Percentiles rank a stretch among this genome's conserved stretches.
These are phyloP conservation scores for Xylariaceae sp. DNA, from an alignment of 2,329 filamentous ascomycete species.

Conservation along the genomic window DNA sequence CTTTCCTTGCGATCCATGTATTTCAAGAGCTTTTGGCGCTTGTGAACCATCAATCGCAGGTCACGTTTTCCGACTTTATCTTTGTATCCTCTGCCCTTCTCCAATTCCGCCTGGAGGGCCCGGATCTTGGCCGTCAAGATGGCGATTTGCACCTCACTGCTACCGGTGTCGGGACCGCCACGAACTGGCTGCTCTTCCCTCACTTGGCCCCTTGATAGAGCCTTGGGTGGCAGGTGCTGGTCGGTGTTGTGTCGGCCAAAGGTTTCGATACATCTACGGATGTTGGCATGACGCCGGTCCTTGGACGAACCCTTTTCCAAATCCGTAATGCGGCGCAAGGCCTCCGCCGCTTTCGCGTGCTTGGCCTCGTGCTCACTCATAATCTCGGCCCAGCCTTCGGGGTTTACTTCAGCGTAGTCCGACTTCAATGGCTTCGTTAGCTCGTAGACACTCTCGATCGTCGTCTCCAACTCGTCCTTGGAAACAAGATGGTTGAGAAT, in stretches of 20 bases:
- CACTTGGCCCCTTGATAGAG: conserved; percentile 41
- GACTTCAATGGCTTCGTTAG: conserved; percentile 55
- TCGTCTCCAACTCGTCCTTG: conserved; percentile 59
- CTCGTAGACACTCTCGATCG: conserved; percentile 61
- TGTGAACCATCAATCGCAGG: conserved; percentile 77
- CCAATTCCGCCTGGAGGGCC: conserved; percentile 66
- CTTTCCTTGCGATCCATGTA: conserved; percentile 88
- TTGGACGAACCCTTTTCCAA: conserved; percentile 72
- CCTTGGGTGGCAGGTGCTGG: conserved; percentile 56
- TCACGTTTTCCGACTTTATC: conserved; percentile 96
- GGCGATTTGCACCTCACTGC: conserved; percentile 94
- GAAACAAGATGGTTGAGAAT: conserved; percentile 74
- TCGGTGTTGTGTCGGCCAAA: conserved; percentile 94
- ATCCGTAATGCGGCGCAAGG: conserved; percentile 71
- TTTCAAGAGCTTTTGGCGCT: conserved; percentile 77
- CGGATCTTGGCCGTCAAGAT: conserved; percentile 94
- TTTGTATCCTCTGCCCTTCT: conserved; percentile 62
- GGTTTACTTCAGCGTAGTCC: conserved; percentile 37
- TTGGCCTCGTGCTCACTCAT: conserved; percentile 43
- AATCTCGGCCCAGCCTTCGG: conserved; percentile 32
- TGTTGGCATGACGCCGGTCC: conserved; percentile 76
- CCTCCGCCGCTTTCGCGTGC: conserved; percentile 66
- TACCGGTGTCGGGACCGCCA: conserved; percentile 88
- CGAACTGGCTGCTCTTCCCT: conserved; percentile 46
- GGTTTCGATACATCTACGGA: conserved; percentile 74